phyloP scores from a whole-genome alignment of 2,329 filamentous ascomycete species.

The Pyricularia grisea region DNA sequence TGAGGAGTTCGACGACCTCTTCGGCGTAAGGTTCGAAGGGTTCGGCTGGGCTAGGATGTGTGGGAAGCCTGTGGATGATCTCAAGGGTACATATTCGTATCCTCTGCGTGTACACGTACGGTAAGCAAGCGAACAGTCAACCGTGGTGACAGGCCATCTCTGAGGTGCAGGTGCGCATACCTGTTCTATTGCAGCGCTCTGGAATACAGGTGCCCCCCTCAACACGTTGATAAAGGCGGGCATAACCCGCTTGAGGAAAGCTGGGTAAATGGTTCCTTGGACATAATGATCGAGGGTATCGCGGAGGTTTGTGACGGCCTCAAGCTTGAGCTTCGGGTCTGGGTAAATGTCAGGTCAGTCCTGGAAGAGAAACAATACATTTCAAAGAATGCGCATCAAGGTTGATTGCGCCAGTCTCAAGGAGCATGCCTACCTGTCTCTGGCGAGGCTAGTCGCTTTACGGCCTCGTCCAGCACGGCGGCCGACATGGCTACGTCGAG shows the following conservation, averaged over 20 bases:
- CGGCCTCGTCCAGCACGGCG: slow-evolving; percentile 52
- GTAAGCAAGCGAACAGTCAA: slow-evolving; percentile 4
- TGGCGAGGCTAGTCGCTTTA: slow-evolving; percentile 46
- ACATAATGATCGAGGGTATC: slow-evolving; percentile 89
- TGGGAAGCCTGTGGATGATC: slow-evolving; percentile 77
- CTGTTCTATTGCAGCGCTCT: slow-evolving; percentile 84
- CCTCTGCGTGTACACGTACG: slow-evolving; percentile 42
- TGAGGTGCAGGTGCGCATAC: slow-evolving; percentile 28
- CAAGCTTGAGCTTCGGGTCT: slow-evolving; percentile 78
- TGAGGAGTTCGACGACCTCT: slow-evolving; percentile 82
- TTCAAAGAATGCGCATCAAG: neutral
- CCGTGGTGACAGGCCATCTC: slow-evolving; percentile 15
- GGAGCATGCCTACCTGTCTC: slow-evolving; percentile 39
- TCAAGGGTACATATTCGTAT: slow-evolving; percentile 89
- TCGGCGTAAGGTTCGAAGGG: slow-evolving; percentile 80
- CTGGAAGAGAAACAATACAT: neutral
- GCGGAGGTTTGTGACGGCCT: slow-evolving; percentile 75
- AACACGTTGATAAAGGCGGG: slow-evolving; percentile 83
- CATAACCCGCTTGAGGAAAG: slow-evolving; percentile 80
- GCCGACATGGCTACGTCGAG: slow-evolving; percentile 41
- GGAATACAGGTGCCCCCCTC: slow-evolving; percentile 78
- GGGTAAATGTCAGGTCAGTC: slow-evolving; percentile 4
- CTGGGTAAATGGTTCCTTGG: slow-evolving; percentile 59
- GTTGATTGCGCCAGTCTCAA: neutral
- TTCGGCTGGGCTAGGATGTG: slow-evolving; percentile 63